Base-by-base conservation (phyloP, 805 yeast genomes). In the Cyberlindnera maritima region DNA sequence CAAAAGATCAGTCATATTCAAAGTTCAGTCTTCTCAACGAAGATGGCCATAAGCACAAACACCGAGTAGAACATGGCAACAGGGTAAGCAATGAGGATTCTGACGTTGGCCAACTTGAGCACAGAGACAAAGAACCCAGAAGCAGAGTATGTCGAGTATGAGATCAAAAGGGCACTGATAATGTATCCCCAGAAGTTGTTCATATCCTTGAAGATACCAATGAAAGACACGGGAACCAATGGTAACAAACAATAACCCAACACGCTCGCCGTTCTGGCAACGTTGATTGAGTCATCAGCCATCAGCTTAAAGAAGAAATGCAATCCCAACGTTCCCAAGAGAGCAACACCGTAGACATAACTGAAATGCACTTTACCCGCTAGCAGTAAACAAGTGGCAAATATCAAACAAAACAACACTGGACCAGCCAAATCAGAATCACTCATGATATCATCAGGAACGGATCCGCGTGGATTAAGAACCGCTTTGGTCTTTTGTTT, bases 361-460 rank as follows among this genome's bases (percentile, higher is more conserved):
- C 98, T 98, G 63, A 94, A 94, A 65, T 94, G 98, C 14, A 92
- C 87, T 65, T 92, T 94, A 5, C 99, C 98, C 1, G 96, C 83
- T 37, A 91, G 72, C 42, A 92, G 70, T 44, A 94, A 70, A 50
- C 85, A 80, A 0, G 90, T 77, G 18, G 97, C 99, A 62, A 92
- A 92, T 47, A 89, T 66, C 43, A 94, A 70, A 60, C 92, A 92
- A 65, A 92, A 94, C 35, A 94, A 69, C 28, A 94, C 74, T 1
- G 99, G 99, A 1, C 99, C 99, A 0, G 98, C 97, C 56, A 94
- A 73, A 63, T 94, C 99, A 21, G 94, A 77, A 66, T 92, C 99
- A 44, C 83, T 81, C 80, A 88, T 79, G 31, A 83, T 83, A 56
- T 89, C 94, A 34, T 82, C 80, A 40, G 85, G 80, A 17, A 88